A percentile compares a stretch with the other conserved stretches of the same genome.
Evolutionary conservation across 345 rosid genomes (phyloP).

Genomic region (Odontarrhena argentea): DNA sequence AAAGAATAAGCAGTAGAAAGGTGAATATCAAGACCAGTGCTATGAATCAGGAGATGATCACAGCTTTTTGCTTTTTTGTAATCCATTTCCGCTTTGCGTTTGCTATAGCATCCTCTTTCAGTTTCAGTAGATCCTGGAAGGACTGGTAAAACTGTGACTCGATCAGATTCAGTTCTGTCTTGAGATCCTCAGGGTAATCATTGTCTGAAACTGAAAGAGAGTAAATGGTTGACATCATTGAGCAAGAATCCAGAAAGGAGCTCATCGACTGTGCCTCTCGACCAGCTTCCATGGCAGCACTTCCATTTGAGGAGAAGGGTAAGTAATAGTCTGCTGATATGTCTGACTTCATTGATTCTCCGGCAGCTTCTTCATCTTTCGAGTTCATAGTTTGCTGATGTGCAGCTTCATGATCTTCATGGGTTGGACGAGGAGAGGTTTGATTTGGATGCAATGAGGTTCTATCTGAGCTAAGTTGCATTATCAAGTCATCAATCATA

Average conservation of each 20-base stretch:
- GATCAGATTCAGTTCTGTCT: conserved; percentile 56
- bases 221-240: conserved; percentile 46
- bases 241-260: conserved; percentile 48
- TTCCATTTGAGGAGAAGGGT: conserved; percentile 41
- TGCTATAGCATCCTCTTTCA: conserved; percentile 69
- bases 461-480: conserved; percentile 52
- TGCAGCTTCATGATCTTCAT: conserved; percentile 34
- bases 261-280: conserved; percentile 39
- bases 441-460: conserved; percentile 40
- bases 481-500: conserved; percentile 68
- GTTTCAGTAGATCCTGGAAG: conserved; percentile 59
- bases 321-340: conserved; percentile 52
- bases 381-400: conserved; percentile 30
- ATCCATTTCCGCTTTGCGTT: conserved; percentile 67
- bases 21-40: conserved; percentile 7
- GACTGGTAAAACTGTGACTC: conserved; percentile 57
- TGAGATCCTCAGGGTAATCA: conserved; percentile 49
- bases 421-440: conserved; percentile 21
- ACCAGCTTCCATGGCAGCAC: conserved; percentile 36
- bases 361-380: conserved; percentile 35
- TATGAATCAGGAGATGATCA: conserved; percentile 28
- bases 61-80: conserved; percentile 47
- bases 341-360: conserved; percentile 52
- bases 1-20: conserved; percentile 1
- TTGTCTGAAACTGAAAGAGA: conserved; percentile 45